phyloP scores from a whole-genome alignment of 352 stramenopile species.

The Pythium grandisporangium region DNA sequence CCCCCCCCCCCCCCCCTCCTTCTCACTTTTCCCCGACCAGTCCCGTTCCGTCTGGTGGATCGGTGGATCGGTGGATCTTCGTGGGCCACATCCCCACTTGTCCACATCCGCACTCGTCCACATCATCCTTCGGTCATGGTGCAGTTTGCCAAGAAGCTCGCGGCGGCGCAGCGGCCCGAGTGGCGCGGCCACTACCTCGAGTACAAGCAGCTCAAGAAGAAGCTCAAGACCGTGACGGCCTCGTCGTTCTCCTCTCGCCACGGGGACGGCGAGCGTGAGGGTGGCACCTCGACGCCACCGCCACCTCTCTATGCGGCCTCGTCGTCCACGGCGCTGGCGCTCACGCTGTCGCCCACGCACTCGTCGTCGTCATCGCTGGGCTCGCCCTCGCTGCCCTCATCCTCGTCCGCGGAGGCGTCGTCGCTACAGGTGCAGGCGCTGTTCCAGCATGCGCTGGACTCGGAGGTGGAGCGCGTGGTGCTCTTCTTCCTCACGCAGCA shows the following conservation, averaged over 20 bases:
- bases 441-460: constrained; percentile 71
- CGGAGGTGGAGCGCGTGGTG: constrained; percentile 77
- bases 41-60: too few species aligned
- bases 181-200: constrained; percentile 84
- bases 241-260: too few species aligned
- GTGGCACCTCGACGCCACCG: too few species aligned
- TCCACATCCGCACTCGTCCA: too few species aligned
- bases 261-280: too few species aligned
- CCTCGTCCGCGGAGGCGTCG: constrained; percentile 10
- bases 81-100: too few species aligned
- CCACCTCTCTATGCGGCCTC: too few species aligned
- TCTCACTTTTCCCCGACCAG: constrained; percentile 2
- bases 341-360: too few species aligned
- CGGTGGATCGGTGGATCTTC: too few species aligned
- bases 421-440: constrained; percentile 22
- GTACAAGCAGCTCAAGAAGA: constrained; percentile 89
- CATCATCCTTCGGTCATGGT: constrained; percentile 33
- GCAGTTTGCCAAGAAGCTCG: constrained; percentile 80
- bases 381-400: constrained; percentile 7
- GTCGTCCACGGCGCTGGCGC: too few species aligned
- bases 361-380: too few species aligned
- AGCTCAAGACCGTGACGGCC: constrained; percentile 61
- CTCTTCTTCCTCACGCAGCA: constrained; percentile 83
- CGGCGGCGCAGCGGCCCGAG: constrained; percentile 52
- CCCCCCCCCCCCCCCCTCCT: not conserved